Conservation (phyloP, 108 stramenopile species). For the Skeletonema marinoi region DNA sequence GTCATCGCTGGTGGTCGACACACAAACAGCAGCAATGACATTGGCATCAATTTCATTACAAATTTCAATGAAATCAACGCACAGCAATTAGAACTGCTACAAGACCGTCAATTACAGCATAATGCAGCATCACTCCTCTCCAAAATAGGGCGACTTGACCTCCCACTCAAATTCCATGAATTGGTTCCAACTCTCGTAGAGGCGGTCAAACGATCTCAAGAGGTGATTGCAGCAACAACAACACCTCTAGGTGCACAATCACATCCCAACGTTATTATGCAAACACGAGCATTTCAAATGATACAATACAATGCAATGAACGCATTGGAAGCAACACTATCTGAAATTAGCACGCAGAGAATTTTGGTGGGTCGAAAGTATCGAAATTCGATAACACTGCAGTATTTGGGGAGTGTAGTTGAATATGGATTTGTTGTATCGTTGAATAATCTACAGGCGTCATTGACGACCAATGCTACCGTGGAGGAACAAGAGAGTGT, state of each 20-base stretch:
- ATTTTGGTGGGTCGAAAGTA: constrained; percentile 43
- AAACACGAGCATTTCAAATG: constrained; percentile 8
- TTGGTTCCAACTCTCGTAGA: constrained; percentile 40
- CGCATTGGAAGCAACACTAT: constrained; percentile 22
- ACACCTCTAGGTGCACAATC: background rate
- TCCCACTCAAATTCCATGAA: constrained; percentile 40
- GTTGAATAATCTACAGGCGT: constrained; percentile 2
- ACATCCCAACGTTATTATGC: no score
- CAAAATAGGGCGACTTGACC: constrained; percentile 33
- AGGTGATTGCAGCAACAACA: background rate
- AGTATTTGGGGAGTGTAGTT: constrained; percentile 28
- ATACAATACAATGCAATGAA: constrained; percentile 20
- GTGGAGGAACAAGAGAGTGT: background rate
- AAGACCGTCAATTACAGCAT: constrained; percentile 24
- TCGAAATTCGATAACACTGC: constrained; percentile 14
- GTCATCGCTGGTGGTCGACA: constrained; percentile 8
- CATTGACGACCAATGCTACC: background rate
- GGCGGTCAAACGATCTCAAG: constrained; percentile 7
- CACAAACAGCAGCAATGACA: background rate
- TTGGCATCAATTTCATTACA: background rate
- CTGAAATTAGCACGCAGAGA: constrained; percentile 30
- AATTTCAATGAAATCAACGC: background rate
- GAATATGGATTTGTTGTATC: constrained; percentile 24
- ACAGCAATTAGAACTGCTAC: constrained; percentile 16
- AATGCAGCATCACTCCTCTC: constrained; percentile 32